Base-by-base conservation (phyloP, 2,329 filamentous ascomycete species). In the Hymenoscyphus fraxineus region DNA sequence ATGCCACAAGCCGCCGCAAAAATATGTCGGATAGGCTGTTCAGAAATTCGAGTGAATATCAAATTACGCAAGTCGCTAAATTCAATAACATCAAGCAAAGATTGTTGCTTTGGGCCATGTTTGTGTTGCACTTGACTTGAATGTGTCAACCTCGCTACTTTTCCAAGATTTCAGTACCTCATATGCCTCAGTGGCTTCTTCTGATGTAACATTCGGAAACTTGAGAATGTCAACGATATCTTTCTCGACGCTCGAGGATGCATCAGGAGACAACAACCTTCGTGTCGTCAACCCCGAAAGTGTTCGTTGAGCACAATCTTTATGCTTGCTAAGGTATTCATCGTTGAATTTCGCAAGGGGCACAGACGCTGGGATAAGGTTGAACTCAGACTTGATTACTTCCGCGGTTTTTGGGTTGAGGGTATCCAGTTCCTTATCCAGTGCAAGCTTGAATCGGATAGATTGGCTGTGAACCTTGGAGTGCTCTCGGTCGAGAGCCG, bases 391-490 rank as follows among this genome's bases (percentile, higher is more conserved):
- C 66, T 88, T 87, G 69, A 97, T 79, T 58, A 92, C 85, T 69
- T 92, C 85, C 59, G 84, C 81, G 22, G 90, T 84, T 76, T 91
- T 85, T 27, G 85, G 76, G 0, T 87, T 51, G 5, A 47, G 12
- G 4, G 60, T 54, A 58, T 82, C 83, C 19, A 82, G 76, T 55
- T 85, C 82, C 5, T 79, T 78, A 68, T 83, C 82, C 59, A 90
- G 77, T 40, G 84, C 80, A 70, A 87, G 82, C 67, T 86, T 87
- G 79, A 97, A 89, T 64, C 86, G 84, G 55, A 89, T 80, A 38
- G 84, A 81, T 75, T 95, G 91, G 73, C 92, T 86, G 74, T 93
- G 88, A n/a, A 94, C 83, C 68, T 83, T 86, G 12, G 91, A 84
- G 72, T 93, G 83, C 57, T 86, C 81, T 2, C 87, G 77, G 67